Conservation (phyloP, 345 rosid genomes). For the Gossypium ekmanianum region DNA sequence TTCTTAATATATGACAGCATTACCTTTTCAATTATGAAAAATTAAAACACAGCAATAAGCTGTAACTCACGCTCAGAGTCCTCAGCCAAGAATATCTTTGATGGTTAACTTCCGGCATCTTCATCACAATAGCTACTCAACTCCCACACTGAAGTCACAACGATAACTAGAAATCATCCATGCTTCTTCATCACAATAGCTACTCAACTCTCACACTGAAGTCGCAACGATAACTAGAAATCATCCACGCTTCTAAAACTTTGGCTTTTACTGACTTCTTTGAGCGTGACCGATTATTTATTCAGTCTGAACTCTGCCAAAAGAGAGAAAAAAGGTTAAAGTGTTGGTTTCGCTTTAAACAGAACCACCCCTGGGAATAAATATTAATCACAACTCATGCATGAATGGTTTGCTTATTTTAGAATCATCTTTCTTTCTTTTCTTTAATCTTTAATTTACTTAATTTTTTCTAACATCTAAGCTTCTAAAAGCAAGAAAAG, state of each 20-base stretch:
- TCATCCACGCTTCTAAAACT: neutral
- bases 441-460: neutral
- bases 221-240: neutral
- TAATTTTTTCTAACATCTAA: neutral
- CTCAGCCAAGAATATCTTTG: neutral
- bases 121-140: too few species aligned
- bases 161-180: neutral
- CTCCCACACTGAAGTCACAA: too few species aligned
- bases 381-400: neutral
- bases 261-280: neutral
- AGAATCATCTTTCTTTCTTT: neutral
- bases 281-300: neutral
- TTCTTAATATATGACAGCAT: neutral
- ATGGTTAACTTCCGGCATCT: neutral
- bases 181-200: too few species aligned
- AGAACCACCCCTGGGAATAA: neutral
- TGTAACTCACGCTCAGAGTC: too few species aligned
- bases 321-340: neutral
- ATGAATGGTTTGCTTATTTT: neutral
- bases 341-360: neutral
- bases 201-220: too few species aligned
- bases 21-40: neutral
- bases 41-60: neutral
- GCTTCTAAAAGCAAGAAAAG: conserved; percentile 5
- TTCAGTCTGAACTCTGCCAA: neutral